A percentile compares a stretch with the other conserved stretches of the same genome.
Conservation (phyloP, 345 rosid species). For the Linum tenue region DNA sequence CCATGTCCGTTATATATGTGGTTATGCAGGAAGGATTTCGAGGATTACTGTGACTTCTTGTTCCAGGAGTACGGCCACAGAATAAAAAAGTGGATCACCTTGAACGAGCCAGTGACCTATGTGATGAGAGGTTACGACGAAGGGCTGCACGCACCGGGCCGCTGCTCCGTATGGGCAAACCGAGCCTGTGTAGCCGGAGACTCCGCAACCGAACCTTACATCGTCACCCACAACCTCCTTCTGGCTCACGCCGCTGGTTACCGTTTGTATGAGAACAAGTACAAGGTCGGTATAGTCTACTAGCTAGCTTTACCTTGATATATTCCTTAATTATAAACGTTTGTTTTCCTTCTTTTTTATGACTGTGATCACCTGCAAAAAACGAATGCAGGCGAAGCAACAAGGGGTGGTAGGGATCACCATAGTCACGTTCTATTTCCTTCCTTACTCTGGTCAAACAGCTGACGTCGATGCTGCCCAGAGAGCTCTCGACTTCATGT, state of each 20-base stretch:
- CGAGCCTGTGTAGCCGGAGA: constrained; percentile 9
- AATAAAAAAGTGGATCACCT: constrained; percentile 37
- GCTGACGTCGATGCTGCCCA: constrained; percentile 56
- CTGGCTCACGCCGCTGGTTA: constrained; percentile 20
- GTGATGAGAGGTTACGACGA: constrained; percentile 6
- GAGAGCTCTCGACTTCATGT: constrained; percentile 74
- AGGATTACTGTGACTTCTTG: constrained; percentile 10
- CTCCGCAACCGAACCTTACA: constrained; percentile 14
- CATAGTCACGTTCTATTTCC: constrained; percentile 65
- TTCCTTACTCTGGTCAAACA: constrained; percentile 45
- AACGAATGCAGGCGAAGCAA: constrained; percentile 40
- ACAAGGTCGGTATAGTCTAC: neutral
- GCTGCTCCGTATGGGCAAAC: constrained; percentile 4
- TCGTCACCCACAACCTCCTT: constrained; percentile 15
- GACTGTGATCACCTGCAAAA: neutral
- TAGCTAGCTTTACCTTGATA: too few species aligned
- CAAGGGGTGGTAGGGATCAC: constrained; percentile 72
- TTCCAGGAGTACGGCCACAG: neutral
- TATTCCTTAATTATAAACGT: too few species aligned
- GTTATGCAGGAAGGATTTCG: neutral
- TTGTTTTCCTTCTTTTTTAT: too few species aligned
- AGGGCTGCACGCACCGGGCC: constrained; percentile 7
- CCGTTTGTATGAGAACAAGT: constrained; percentile 4
- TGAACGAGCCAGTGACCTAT: constrained; percentile 14
- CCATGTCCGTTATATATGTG: too few species aligned